These are phyloP conservation scores for Cystobasidium pallidum DNA, from an alignment of 1,284 basidiomycete species.

Conservation along the genomic window DNA sequence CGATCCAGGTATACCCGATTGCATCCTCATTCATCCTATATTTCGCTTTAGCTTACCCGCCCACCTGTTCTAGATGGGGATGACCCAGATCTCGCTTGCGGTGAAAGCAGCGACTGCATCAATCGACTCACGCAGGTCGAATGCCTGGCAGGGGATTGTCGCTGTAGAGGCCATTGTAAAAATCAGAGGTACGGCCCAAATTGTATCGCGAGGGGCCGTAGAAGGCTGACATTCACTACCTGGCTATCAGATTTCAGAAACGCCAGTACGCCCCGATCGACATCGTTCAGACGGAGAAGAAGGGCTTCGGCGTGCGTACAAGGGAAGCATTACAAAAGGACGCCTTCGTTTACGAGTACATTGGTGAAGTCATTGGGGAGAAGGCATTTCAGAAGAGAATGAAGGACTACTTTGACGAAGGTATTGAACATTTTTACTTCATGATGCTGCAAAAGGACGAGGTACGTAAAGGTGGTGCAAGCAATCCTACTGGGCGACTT, in stretches of 20 bases:
- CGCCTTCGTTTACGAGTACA: conserved; percentile 93
- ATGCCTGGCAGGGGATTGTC: conserved; percentile 84
- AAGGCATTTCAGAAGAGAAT: conserved; percentile 88
- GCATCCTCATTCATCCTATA: background rate
- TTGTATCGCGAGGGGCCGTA: too few species aligned
- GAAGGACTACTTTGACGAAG: conserved; percentile 89
- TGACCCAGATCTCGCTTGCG: conserved; percentile 72
- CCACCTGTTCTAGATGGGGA: conserved; percentile 59
- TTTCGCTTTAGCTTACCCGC: background rate
- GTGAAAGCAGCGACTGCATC: conserved; percentile 90
- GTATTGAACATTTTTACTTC: conserved; percentile 97
- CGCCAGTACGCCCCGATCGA: conserved; percentile 84
- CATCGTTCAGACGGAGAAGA: conserved; percentile 91
- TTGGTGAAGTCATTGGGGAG: conserved; percentile 93
- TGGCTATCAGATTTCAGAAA: conserved; percentile 72
- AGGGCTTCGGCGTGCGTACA: conserved; percentile 89
- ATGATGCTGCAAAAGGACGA: conserved; percentile 99
- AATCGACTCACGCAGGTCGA: conserved; percentile 97
- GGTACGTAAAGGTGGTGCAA: conserved; percentile 60
- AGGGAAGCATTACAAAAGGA: conserved; percentile 74
- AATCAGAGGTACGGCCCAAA: conserved; percentile 89
- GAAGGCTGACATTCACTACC: background rate
- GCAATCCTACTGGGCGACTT: background rate
- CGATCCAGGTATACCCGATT: conserved; percentile 68
- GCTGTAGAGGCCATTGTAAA: conserved; percentile 77